Evolutionary conservation across 768 basidiomycete species (phyloP).

Genomic region (Lactarius hatsudake): DNA sequence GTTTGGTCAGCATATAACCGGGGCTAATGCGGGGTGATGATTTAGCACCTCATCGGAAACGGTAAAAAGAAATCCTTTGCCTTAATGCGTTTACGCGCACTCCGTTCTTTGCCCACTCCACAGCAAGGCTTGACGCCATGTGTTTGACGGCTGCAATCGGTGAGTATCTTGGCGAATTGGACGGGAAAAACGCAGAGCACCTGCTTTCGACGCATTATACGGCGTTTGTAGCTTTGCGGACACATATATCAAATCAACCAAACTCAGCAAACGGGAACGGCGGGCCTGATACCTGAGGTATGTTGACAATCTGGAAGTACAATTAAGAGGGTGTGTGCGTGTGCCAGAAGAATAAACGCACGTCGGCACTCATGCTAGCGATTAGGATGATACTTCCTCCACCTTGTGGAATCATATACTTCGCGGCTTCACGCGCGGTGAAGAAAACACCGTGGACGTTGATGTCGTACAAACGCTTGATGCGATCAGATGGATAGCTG

Average conservation of each 20-base stretch:
- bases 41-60: slow-evolving; percentile 17
- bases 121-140: slow-evolving; percentile 88
- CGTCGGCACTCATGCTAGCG: slow-evolving; percentile 88
- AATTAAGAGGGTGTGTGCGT: slow-evolving; percentile 26
- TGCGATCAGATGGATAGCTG: slow-evolving; percentile 83
- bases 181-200: slow-evolving; percentile 37
- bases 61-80: slow-evolving; percentile 35
- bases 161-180: slow-evolving; percentile 1
- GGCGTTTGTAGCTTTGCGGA: slow-evolving; percentile 74
- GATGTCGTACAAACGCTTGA: slow-evolving; percentile 83
- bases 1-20: slow-evolving; percentile 91
- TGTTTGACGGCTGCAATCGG: slow-evolving; percentile 74
- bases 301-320: slow-evolving; percentile 68
- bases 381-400: slow-evolving; percentile 83
- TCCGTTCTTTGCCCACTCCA: slow-evolving; percentile 92
- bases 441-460: slow-evolving; percentile 94
- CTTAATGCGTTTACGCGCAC: slow-evolving; percentile 84
- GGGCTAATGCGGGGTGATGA: slow-evolving; percentile 48
- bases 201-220: slow-evolving; percentile 95
- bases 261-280: not conserved
- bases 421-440: slow-evolving; percentile 94
- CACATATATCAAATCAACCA: not conserved
- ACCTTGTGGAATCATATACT: slow-evolving; percentile 80
- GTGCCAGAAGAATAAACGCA: slow-evolving; percentile 37
- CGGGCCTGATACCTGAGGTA: slow-evolving; percentile 64